Conservation (phyloP, 2,329 filamentous ascomycete genomes). For the Microdochium paspali region DNA sequence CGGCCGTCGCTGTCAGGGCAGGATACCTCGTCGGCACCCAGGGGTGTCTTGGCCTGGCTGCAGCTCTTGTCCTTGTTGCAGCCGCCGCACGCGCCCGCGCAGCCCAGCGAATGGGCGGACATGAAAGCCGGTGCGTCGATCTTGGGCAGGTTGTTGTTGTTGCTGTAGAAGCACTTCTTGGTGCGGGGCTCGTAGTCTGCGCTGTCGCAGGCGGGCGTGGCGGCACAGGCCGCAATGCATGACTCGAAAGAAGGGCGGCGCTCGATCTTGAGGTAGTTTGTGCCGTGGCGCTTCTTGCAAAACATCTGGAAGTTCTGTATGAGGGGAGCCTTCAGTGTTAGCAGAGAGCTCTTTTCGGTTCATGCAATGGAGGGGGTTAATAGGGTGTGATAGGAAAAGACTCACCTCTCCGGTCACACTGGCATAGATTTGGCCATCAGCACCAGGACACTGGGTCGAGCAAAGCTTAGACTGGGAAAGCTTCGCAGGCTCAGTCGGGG, state of each 20-base stretch:
- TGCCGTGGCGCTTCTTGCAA: constrained; percentile 6
- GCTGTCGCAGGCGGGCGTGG: constrained; percentile 8
- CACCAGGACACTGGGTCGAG: constrained; percentile 7
- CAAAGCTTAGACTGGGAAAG: constrained; percentile 5
- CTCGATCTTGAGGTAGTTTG: constrained; percentile 4
- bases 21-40: background rate
- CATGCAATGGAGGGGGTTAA: background rate
- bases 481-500: background rate
- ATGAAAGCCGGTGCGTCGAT: constrained; percentile 8
- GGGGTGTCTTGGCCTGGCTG: background rate
- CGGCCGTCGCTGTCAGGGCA: background rate
- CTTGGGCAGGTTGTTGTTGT: constrained; percentile 4
- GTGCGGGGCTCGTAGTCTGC: constrained; percentile 8
- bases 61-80: constrained; percentile 2
- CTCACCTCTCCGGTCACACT: constrained; percentile 2
- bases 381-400: background rate
- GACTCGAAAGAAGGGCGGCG: constrained; percentile 2
- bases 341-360: background rate
- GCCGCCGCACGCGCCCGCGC: constrained; percentile 5
- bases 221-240: constrained; percentile 5
- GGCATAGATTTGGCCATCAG: constrained; percentile 6
- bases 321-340: background rate
- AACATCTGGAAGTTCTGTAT: constrained; percentile 6
- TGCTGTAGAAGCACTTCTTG: constrained; percentile 6
- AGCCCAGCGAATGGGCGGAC: constrained; percentile 8